Percentiles rank a stretch among this genome's conserved stretches.
Conservation (phyloP, 129 eudicot genomes). For the Solidago caesia region DNA sequence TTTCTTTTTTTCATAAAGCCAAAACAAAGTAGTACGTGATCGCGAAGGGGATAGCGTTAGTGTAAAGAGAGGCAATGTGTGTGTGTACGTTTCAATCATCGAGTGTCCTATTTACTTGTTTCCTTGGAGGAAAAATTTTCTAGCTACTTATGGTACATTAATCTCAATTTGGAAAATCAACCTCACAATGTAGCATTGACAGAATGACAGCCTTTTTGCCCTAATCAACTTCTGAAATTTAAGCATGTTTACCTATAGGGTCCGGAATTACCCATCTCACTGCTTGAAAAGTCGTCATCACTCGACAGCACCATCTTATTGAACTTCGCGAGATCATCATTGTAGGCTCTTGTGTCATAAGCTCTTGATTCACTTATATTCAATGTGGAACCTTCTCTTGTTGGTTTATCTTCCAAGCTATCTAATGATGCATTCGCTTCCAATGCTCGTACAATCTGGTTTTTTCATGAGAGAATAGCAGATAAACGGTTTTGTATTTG, state of each 20-base stretch:
- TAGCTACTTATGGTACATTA: constrained; percentile 20
- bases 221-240: neutral
- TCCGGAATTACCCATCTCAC: constrained; percentile 33
- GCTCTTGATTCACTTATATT: constrained; percentile 13
- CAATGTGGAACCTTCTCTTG: constrained; percentile 16
- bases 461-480: neutral
- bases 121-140: neutral
- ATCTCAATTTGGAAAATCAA: constrained; percentile 11
- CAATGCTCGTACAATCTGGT: constrained; percentile 62
- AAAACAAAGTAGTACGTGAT: neutral
- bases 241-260: neutral
- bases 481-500: neutral
- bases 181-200: neutral
- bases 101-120: constrained; percentile 1
- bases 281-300: constrained; percentile 37
- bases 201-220: constrained; percentile 4
- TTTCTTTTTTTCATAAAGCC: neutral
- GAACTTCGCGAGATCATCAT: constrained; percentile 69
- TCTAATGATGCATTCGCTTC: constrained; percentile 65
- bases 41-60: neutral
- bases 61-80: neutral
- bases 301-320: constrained; percentile 55
- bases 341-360: constrained; percentile 64
- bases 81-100: neutral
- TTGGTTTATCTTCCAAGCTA: constrained; percentile 42